Percentiles rank a stretch among this genome's conserved stretches.
Conservation (phyloP, 495 filamentous ascomycete species). For the Penicillium macrosclerotiorum region DNA sequence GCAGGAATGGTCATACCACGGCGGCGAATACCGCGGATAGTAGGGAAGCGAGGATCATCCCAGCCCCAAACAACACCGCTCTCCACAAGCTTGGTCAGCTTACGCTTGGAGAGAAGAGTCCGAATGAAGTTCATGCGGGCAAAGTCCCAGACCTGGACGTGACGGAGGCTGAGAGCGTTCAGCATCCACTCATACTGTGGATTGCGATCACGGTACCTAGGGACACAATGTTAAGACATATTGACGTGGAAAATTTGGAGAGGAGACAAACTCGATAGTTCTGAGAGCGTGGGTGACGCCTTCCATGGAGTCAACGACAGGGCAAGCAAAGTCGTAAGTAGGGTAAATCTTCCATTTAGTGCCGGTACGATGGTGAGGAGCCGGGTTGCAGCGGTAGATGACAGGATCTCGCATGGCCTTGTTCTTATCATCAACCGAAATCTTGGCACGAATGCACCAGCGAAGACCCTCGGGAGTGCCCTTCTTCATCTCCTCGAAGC, state of each 20-base stretch:
- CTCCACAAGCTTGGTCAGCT: slow-evolving; percentile 91
- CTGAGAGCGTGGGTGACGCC: slow-evolving; percentile 93
- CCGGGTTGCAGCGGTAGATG: slow-evolving; percentile 82
- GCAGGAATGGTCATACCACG: slow-evolving; percentile 91
- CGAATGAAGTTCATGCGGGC: slow-evolving; percentile 93
- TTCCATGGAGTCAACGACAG: slow-evolving; percentile 85
- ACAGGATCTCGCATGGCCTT: slow-evolving; percentile 88
- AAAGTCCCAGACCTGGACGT: slow-evolving; percentile 97
- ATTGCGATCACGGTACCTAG: slow-evolving; percentile 97
- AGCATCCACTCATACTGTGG: slow-evolving; percentile 97
- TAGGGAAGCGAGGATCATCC: slow-evolving; percentile 95
- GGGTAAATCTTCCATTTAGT: slow-evolving; percentile 92
- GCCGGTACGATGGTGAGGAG: slow-evolving; percentile 88
- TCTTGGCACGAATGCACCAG: slow-evolving; percentile 88
- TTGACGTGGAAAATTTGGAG: too few species aligned
- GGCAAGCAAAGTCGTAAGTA: slow-evolving; percentile 92
- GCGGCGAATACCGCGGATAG: slow-evolving; percentile 81
- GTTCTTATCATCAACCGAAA: slow-evolving; percentile 78
- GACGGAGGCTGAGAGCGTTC: slow-evolving; percentile 76
- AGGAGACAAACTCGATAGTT: slow-evolving; percentile 93
- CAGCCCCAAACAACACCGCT: slow-evolving; percentile 84
- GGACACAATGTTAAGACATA: too few species aligned
- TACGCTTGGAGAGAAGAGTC: slow-evolving; percentile 89
- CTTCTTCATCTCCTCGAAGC: slow-evolving; percentile 86
- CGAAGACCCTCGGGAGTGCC: slow-evolving; percentile 70